A percentile compares a stretch with the other conserved stretches of the same genome.
Conservation (phyloP, 257 asterid genomes). For the Rubia yunnanensis region DNA sequence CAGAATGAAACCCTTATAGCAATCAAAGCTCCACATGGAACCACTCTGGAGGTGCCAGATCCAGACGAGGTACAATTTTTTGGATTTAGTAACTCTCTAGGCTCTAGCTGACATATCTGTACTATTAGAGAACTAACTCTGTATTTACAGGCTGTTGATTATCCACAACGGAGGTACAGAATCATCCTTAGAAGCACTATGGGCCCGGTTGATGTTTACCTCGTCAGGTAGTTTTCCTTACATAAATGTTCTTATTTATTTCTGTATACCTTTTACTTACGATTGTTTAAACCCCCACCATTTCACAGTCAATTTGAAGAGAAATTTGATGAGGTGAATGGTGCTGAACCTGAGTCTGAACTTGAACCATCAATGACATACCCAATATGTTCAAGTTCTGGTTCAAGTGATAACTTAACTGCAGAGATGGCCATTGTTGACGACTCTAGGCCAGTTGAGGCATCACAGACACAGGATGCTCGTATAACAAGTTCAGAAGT, state of each 20-base stretch:
- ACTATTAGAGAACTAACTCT: conserved; percentile 13
- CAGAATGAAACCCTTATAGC: conserved; percentile 90
- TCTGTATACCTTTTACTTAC: conserved; percentile 1
- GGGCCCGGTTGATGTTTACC: conserved; percentile 96
- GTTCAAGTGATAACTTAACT: conserved; percentile 43
- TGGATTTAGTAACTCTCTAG: conserved; percentile 13
- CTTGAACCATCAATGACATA: conserved; percentile 39
- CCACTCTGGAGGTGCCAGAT: conserved; percentile 95
- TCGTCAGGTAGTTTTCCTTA: conserved; percentile 59
- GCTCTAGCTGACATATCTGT: conserved; percentile 16
- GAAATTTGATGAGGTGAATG: conserved; percentile 73
- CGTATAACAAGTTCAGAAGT: conserved; percentile 26
- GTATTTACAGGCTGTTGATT: conserved; percentile 66
- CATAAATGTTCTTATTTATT: background rate
- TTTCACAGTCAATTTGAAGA: conserved; percentile 78
- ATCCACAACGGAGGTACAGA: conserved; percentile 89
- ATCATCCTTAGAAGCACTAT: conserved; percentile 93
- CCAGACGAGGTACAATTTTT: conserved; percentile 70
- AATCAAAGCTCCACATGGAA: conserved; percentile 97
- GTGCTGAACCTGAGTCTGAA: background rate
- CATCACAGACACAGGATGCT: conserved; percentile 37
- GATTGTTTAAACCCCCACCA: conserved; percentile 4
- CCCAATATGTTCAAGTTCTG: conserved; percentile 58
- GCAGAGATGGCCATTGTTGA: conserved; percentile 24
- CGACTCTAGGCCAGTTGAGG: conserved; percentile 31